Evolutionary conservation across 345 rosid species (phyloP), one percentile per base, ranked within the genome.

Genomic region (Eucalyptus cloeziana): DNA sequence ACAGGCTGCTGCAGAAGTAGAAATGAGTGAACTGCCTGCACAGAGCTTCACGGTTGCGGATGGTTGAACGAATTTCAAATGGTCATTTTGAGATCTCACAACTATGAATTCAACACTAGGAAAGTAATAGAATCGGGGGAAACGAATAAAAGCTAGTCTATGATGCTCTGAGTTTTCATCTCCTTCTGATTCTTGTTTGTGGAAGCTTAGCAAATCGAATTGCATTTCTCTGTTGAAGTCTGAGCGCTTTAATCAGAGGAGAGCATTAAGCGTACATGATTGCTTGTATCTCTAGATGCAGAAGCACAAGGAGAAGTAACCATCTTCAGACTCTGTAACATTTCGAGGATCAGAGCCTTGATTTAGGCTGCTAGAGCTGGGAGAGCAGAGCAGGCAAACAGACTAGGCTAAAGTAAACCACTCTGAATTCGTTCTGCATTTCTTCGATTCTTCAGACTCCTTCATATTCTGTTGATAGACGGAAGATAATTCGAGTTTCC

Each of bases 51-150:
- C 17, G 19, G 3, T 64, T 64, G 71, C 37, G 0, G 37, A 64
- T n/a, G 71, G 33, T 62, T 13, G 33, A 13, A 30, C 7, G 33
- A 31, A 67, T 14, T n/a, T 0, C 0, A 31, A 67, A 31, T 31
- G 19, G 21, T 7, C 4, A n/a, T 14, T 14, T 67, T 67, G 10
- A 37, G 44, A 69, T 33, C 80, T 33, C 44, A 69, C 9, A 9
- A 40, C 13, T 0, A 17, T 37, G 12, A 69, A 69, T 33, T 69
- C 4, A 10, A 0, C 43, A 5, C 22, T 9, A 1, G 24, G 7
- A 33, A 31, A 16, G 43, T 33, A 19, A 69, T 69, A 69, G 44
- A 16, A 69, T 33, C 0, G 44, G 43, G 24, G 44, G 7, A 33
- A 33, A 33, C 0, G 44, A 5, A 69, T 69, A 17, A 69, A 33